Evolutionary conservation across 2,329 filamentous ascomycete genomes (phyloP).

Genomic region (Didymella sp.): DNA sequence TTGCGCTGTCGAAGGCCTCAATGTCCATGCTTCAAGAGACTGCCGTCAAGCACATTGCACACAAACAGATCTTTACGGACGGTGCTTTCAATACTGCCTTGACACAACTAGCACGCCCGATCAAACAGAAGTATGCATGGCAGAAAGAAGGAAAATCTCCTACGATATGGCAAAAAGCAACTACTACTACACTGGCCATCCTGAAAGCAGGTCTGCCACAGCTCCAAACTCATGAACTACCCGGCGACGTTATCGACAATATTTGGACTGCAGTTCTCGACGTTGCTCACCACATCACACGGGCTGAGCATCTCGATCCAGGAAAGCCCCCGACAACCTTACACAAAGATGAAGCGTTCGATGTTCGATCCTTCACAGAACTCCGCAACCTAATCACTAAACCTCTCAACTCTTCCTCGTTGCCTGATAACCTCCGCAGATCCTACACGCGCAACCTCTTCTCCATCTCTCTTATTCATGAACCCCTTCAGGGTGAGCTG

Average conservation of each 20-base stretch:
- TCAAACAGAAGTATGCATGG: conserved; percentile 82
- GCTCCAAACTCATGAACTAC: conserved; percentile 28
- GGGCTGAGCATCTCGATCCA: conserved; percentile 50
- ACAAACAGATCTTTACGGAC: conserved; percentile 72
- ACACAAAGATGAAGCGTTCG: conserved; percentile 76
- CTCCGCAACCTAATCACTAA: conserved; percentile 77
- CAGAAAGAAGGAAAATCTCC: conserved; percentile 72
- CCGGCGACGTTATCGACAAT: conserved; percentile 49
- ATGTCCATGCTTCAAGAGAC: conserved; percentile 73
- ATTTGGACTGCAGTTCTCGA: conserved; percentile 69
- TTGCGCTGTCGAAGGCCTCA: conserved; percentile 84
- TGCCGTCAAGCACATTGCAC: conserved; percentile 64
- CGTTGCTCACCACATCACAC: conserved; percentile 49
- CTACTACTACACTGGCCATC: conserved; percentile 71
- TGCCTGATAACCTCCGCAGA: conserved; percentile 72
- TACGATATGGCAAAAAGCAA: conserved; percentile 82
- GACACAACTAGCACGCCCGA: conserved; percentile 70
- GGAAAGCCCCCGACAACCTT: conserved; percentile 39
- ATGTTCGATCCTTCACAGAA: conserved; percentile 74
- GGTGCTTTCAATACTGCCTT: conserved; percentile 72
- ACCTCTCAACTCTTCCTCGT: conserved; percentile 68
- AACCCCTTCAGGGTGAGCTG: conserved; percentile 68
- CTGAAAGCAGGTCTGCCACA: conserved; percentile 69
- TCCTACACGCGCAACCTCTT: conserved; percentile 80
- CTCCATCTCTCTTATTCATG: conserved; percentile 79